These are phyloP conservation scores for Yueomyces sinensis DNA, from an alignment of 805 yeast genomes.

Conservation along the genomic window DNA sequence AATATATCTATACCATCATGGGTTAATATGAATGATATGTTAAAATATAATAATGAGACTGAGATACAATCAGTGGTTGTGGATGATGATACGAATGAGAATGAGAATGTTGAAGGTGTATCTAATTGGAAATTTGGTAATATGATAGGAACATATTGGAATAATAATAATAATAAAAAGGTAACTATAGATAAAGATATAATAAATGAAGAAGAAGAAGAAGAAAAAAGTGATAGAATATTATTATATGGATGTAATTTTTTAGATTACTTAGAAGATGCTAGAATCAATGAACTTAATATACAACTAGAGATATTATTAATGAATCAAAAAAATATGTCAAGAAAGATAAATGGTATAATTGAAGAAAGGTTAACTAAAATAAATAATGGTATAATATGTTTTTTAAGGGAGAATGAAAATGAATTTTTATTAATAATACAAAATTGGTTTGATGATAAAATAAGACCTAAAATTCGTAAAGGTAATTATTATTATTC, in stretches of 20 bases:
- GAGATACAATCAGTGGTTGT: no score
- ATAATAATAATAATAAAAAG: no score
- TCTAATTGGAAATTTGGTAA: no score
- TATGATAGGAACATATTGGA: no score
- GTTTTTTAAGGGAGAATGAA: constrained; percentile 15
- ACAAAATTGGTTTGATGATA: constrained; percentile 19
- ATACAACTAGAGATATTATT: constrained; percentile 11
- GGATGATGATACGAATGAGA: no score
- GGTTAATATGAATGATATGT: no score
- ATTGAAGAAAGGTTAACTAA: constrained; percentile 18
- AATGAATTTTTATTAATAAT: constrained; percentile 10
- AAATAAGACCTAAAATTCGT: background rate
- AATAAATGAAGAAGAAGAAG: no score
- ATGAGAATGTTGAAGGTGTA: no score
- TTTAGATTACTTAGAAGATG: constrained; percentile 9
- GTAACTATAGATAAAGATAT: no score
- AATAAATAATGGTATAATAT: constrained; percentile 21
- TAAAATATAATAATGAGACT: no score
- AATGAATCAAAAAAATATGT: constrained; percentile 6
- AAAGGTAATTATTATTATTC: constrained; percentile 1
- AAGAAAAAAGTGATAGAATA: no score
- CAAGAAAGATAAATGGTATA: constrained; percentile 6
- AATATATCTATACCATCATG: constrained; percentile 18
- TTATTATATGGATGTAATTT: constrained; percentile 7
- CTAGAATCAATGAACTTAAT: constrained; percentile 16